A percentile compares a stretch with the other conserved stretches of the same genome.
Conservation (phyloP, 805 yeast species). For the Tetrapisispora namnaoensis region DNA sequence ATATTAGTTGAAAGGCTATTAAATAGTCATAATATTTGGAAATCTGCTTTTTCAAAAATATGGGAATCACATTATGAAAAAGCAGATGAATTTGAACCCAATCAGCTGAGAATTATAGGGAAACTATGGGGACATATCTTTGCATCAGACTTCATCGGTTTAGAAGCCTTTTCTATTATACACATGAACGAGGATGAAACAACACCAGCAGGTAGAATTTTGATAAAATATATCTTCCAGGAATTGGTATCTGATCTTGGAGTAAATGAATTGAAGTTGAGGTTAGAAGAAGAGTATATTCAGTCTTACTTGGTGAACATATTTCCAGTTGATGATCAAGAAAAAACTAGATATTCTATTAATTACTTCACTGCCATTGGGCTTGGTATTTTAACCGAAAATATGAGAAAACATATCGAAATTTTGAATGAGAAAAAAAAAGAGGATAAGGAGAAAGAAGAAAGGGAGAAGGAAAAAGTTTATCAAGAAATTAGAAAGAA, state of each 20-base stretch:
- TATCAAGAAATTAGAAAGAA: slow-evolving; percentile 10
- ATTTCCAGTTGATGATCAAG: slow-evolving; percentile 50
- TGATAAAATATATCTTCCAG: slow-evolving; percentile 70
- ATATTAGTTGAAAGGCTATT: slow-evolving; percentile 60
- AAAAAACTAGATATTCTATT: slow-evolving; percentile 63
- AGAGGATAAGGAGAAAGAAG: slow-evolving; percentile 7
- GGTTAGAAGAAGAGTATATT: slow-evolving; percentile 45
- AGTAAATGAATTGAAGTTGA: slow-evolving; percentile 35
- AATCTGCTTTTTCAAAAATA: slow-evolving; percentile 37
- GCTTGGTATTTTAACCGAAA: slow-evolving; percentile 71
- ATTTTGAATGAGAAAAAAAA: slow-evolving; percentile 19
- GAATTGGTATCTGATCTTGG: slow-evolving; percentile 77
- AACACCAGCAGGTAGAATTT: slow-evolving; percentile 70
- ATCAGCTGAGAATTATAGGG: slow-evolving; percentile 68
- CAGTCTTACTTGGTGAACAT: slow-evolving; percentile 43
- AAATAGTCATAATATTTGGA: slow-evolving; percentile 47
- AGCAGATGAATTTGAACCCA: slow-evolving; percentile 60
- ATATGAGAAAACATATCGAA: slow-evolving; percentile 53
- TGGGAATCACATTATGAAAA: slow-evolving; percentile 49
- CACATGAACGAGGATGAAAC: slow-evolving; percentile 61
- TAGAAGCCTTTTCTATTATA: slow-evolving; percentile 49
- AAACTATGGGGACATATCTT: slow-evolving; percentile 79
- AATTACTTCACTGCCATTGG: slow-evolving; percentile 92
- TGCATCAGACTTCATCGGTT: slow-evolving; percentile 56
- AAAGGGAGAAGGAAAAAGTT: slow-evolving; percentile 3